Base-by-base conservation (phyloP, 2,329 filamentous ascomycete species). In the Epichloe bromicola region DNA sequence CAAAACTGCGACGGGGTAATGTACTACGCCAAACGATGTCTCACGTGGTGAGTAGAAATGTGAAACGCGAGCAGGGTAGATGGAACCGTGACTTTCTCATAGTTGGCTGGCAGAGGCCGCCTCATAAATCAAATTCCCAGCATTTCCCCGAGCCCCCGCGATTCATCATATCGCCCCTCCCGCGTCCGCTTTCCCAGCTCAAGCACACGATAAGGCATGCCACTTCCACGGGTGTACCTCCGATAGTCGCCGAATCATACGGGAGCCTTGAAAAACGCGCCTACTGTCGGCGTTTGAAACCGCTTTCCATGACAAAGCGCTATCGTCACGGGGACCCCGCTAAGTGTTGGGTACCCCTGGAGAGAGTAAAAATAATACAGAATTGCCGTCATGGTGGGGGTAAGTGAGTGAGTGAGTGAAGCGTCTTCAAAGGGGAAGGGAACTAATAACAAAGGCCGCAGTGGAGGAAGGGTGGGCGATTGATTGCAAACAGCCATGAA, bases 371-470 rank as follows among this genome's bases (percentile, higher is more conserved):
- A 17, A 49, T 44, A 38, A 26, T 33, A 14, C 33, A 3, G 14
- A 17, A n/a, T 5, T 42, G 23, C 4, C 12, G 10, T 23, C 23
- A 33, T 30, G 37, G 33, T 5, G 10, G 17, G n/a, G 46, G 8
- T 30, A 6, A 3, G 7, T 26, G 15, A 4, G 44, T 33, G 17
- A 37, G 44, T 33, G 44, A 37, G 33, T 19, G 17, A 37, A 37
- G n/a, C 33, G 34, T 46, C 8, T 48, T 15, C 11, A 37, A 44
- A 43, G 40, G 37, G 37, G 37, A 19, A 23, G 33, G 41, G 40
- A 50, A 45, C 41, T 43, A 46, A 50, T 43, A 46, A 50, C 48
- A 50, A 50, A 50, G 48, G 33, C 20, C 33, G 30, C 26, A 30
- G 26, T 30, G 48, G n/a, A 42, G 30, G 23, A 4, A 17, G 26